Base-by-base conservation (phyloP, 805 yeast species). In the Jamesozyma lodderae region DNA sequence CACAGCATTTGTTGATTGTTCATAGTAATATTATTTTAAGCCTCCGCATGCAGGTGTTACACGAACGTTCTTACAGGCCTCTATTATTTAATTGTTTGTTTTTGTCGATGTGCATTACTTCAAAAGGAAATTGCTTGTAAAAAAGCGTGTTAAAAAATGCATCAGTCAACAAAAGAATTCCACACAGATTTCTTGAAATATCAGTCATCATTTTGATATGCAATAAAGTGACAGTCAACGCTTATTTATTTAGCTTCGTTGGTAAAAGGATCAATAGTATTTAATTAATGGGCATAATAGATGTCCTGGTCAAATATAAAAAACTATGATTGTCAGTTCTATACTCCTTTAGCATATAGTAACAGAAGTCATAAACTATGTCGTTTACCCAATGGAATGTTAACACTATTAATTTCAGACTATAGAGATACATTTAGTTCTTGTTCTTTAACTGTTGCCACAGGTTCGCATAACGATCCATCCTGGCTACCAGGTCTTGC, bases 401-500 rank as follows among this genome's bases (percentile, higher is more conserved):
- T 70, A 26, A 74, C 76, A 0, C 62, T 90, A 1, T 53, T 92
- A 19, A 72, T 92, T 13, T 83, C 87, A 2, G 96, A 90, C 49
- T 79, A 88, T 0, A 62, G 76, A 0, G 73, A 76, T 13, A 77
- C 74, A 31, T 48, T 69, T 11, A 79, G 82, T 3, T 71, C 92
- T 0, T 79, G 83, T 15, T 77, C 94, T 1, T 50, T 90, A 6
- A 73, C 84, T 27, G 85, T 87, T 2, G 79, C 79, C 3, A 67
- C 84, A 0, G 98, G 98, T 7, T 78, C 95, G 2, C 79, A 77
- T 51, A 68, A 77, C 33, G 96, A 90, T 47, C 90, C 94, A 0
- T 65, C 62, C 5, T 69, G 68, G 4, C 48, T 81, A 1, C 77
- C 77, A 0, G 98, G 98, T 0, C 53, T 90, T 26, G 97, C 97